A percentile compares a stretch with the other conserved stretches of the same genome.
Evolutionary conservation across 768 basidiomycete genomes (phyloP).

Genomic region (Paxillus rubicundulus): DNA sequence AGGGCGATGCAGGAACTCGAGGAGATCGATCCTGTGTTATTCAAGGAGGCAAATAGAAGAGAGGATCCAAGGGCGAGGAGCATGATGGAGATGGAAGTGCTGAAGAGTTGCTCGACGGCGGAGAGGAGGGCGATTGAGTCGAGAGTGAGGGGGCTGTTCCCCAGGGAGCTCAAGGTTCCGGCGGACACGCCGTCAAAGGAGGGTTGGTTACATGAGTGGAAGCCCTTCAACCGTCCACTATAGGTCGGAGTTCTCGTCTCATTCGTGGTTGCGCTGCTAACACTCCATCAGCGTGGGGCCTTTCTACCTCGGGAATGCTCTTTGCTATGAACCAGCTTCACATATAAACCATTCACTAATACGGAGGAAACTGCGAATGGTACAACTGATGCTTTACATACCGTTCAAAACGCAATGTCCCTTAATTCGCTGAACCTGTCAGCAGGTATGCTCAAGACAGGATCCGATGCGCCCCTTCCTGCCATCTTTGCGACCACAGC

Average conservation of each 20-base stretch:
- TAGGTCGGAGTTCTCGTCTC: conserved; percentile 12
- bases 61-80: conserved; percentile 72
- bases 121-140: conserved; percentile 75
- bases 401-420: conserved; percentile 23
- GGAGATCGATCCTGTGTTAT: conserved; percentile 47
- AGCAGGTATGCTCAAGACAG: conserved; percentile 34
- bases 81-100: conserved; percentile 51
- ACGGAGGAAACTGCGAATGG: background rate
- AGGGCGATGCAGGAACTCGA: conserved; percentile 82
- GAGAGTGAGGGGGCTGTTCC: conserved; percentile 77
- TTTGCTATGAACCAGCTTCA: background rate
- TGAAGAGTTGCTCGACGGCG: conserved; percentile 59
- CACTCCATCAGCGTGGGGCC: background rate
- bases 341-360: conserved; percentile 3
- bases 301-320: background rate
- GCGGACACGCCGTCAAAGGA: conserved; percentile 78
- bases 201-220: conserved; percentile 91
- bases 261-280: background rate
- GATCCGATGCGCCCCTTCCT: conserved; percentile 27
- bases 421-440: conserved; percentile 33
- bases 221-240: conserved; percentile 55
- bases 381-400: conserved; percentile 8
- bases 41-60: conserved; percentile 67
- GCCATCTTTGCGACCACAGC: conserved; percentile 74
- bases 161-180: conserved; percentile 82